phyloP scores from a whole-genome alignment of 2,329 filamentous ascomycete species.

The Alternaria tenuissima region DNA sequence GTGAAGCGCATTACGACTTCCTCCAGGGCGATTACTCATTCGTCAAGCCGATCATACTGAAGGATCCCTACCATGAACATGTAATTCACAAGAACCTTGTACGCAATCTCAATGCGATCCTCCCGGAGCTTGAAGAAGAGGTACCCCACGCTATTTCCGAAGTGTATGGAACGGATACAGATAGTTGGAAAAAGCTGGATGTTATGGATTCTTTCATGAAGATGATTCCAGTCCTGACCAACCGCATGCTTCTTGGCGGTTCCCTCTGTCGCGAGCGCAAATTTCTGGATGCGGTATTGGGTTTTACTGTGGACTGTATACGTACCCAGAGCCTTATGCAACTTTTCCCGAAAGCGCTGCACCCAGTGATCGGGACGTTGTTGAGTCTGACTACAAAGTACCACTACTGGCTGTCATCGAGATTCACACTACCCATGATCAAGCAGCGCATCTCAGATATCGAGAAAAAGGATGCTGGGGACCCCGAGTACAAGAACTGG shows the following conservation, averaged over 20 bases:
- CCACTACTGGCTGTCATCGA: constrained; percentile 57
- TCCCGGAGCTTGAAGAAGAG: constrained; percentile 52
- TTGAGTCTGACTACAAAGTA: constrained; percentile 57
- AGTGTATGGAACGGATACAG: constrained; percentile 50
- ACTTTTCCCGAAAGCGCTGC: constrained; percentile 58
- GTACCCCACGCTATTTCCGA: constrained; percentile 43
- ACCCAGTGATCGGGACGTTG: constrained; percentile 60
- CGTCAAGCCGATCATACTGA: constrained; percentile 45
- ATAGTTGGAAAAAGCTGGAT: constrained; percentile 49
- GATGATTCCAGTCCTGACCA: constrained; percentile 53
- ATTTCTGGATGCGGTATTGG: constrained; percentile 59
- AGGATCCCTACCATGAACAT: constrained; percentile 53
- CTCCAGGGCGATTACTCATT: constrained; percentile 54
- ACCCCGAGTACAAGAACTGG: constrained; percentile 54
- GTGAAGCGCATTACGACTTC: constrained; percentile 49
- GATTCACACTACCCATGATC: constrained; percentile 59
- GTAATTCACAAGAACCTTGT: constrained; percentile 54
- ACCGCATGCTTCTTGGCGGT: constrained; percentile 56
- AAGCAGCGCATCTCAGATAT: constrained; percentile 59
- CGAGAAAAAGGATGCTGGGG: constrained; percentile 51
- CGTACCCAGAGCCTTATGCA: constrained; percentile 50
- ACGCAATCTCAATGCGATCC: constrained; percentile 49
- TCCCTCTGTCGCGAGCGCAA: constrained; percentile 57
- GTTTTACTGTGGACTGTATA: constrained; percentile 61
- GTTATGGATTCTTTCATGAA: constrained; percentile 48